Evolutionary conservation across 2,329 filamentous ascomycete genomes (phyloP).

Genomic region (Fusarium sp.): DNA sequence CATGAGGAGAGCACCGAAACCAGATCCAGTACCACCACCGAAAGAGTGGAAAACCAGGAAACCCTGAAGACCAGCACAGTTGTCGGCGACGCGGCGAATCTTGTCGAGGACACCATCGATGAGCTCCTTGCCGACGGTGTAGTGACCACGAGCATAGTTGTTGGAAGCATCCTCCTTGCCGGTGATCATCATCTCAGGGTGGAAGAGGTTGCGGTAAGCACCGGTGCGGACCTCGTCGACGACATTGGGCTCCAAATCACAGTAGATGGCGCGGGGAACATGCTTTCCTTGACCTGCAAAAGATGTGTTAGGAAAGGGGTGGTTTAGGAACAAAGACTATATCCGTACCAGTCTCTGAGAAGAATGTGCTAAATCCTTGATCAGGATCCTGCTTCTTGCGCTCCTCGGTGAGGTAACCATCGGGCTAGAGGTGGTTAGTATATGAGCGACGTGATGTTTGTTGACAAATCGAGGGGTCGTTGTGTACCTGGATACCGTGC

Average conservation of each 20-base stretch:
- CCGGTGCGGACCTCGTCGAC: conserved; percentile 99
- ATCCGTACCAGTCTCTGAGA: conserved; percentile 93
- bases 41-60: conserved; percentile 99
- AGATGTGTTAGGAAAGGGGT: conserved; percentile 28
- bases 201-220: conserved; percentile 95
- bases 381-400: conserved; percentile 93
- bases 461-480: conserved; percentile 42
- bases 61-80: conserved; percentile 97
- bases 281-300: conserved; percentile 93
- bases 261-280: conserved; percentile 98
- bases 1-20: conserved; percentile 98
- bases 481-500: conserved; percentile 95
- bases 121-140: conserved; percentile 99
- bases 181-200: conserved; percentile 99
- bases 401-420: conserved; percentile 98
- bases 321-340: not conserved
- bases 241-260: conserved; percentile 99
- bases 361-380: conserved; percentile 99
- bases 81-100: conserved; percentile 96
- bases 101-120: conserved; percentile 98
- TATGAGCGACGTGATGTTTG: conserved; percentile 24
- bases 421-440: conserved; percentile 72
- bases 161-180: conserved; percentile 99
- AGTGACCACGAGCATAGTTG: conserved; percentile 99
- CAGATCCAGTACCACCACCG: conserved; percentile 97